Base-by-base conservation (phyloP, 345 rosid species). In the Theobroma cacao region DNA sequence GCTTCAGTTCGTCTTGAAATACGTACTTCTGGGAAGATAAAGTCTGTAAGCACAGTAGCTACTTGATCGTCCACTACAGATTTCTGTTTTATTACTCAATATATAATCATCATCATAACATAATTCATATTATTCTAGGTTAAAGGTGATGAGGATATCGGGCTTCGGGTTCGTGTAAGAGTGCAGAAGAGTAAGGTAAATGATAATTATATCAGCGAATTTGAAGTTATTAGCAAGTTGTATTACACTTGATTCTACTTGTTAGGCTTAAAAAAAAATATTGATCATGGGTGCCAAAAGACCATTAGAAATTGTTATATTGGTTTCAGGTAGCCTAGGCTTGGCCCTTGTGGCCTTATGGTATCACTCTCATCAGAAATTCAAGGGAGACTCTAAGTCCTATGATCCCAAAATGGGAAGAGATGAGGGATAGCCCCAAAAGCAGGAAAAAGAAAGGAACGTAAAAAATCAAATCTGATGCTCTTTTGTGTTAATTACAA, bases 111-210 rank as follows among this genome's bases (percentile, higher is more conserved):
- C 50, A 36, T 69, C 11, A 38, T 40, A n/a, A 72, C 53, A 20
- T 60, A 60, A 45, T 50, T 22, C 67, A 38, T 53, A 50, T 34
- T 79, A 33, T 80, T 78, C 52, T 77, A 92, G 97, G 88, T 77
- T 77, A 93, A 95, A 89, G 99, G 97, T 58, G 98, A 95, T 83
- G 99, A 95, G 81, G 98, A 95, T 69, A 82, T 93, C 56, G 98
- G 99, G 73, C 78, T 95, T 56, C 91, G 95, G 10, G 98, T 93
- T 79, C 99, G 97, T 77, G 95, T 92, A 36, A 93, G 98, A 84
- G 97, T 95, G 76, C 98, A 92, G 82, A 95, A 95, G 89, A 95
- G 99, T 80, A 95, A 95, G 98, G 99, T 95, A 84, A 34, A 63
- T 24, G 74, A 77, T 78, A 75, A 31, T 80, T 2, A 64, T 76